Evolutionary conservation across 345 rosid genomes (phyloP), one percentile per base, ranked within the genome.

Genomic region (Gossypioides kirkii): DNA sequence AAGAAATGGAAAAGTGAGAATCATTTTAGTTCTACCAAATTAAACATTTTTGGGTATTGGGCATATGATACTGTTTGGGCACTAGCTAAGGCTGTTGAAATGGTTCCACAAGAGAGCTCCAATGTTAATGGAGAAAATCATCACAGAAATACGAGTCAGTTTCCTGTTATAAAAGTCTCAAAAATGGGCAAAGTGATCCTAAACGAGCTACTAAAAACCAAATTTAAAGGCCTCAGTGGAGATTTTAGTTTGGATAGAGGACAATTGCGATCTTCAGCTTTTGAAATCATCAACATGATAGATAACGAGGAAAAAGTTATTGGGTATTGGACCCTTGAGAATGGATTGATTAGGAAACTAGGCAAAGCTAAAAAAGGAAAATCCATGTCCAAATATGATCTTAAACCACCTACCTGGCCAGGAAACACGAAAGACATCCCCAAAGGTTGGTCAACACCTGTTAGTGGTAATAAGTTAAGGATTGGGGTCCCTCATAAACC

Each of bases 241-340:
- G 52, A 71, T 25, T 71, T 71, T 41, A 2, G 3, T 3, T 70
- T 90, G 66, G 62, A 45, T 46, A 22, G 78, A 16, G 79, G 88
- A 50, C 81, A 86, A 62, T 75, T 84, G n/a, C 61, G 73, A 25
- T 26, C 69, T 50, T 73, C 84, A 70, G 61, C 77, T 7, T 87
- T 81, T 66, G 84, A 88, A 64, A 74, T 90, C 49, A 60, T 85
- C 14, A 88, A 86, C 25, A 28, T 87, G 69, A 63, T 70, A 11
- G 83, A 78, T 12, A 74, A 78, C 0, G 62, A 76, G 63, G 69
- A 53, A 41, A 79, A 56, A 66, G 22, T 70, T 2, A 65, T 90
- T 10, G 91, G 86, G 53, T 76, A 43, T 10, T 90, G 89, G 96
- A 77, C 81, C 6, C 42, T 59, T 18, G 54, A 14, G 0, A 74